Base-by-base conservation (phyloP, 495 filamentous ascomycete genomes). In the Astrothelium macrocarpum region DNA sequence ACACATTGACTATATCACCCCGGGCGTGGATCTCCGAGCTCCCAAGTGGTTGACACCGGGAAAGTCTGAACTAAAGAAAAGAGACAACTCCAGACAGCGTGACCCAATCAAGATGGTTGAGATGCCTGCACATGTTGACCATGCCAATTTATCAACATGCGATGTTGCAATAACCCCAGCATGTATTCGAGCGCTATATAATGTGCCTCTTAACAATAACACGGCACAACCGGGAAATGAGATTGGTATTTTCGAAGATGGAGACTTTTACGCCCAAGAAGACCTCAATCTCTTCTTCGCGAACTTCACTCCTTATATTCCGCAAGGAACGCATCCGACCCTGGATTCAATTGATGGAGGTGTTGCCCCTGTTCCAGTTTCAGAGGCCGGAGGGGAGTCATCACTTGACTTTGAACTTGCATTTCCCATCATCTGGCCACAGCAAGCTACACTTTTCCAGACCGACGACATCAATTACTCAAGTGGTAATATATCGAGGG, bases 351-450 rank as follows among this genome's bases (percentile, higher is more conserved):
- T 70, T 31, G 68, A 70, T 61, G 68, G 68, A 25, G 68, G 63
- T 7, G 20, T 31, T 10, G 68, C 63, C 25, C 66, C 68, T 23
- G 60, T 59, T 23, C 65, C 65, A 16, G 20, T 64, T 3, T 56
- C 49, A 25, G 26, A 65, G 4, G 67, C 69, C 20, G 69, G 69
- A 14, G 64, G 63, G 0, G 68, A 70, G 43, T 34, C 32, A 16
- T 32, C 63, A 42, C 49, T 70, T 32, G 68, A 70, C 34, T 66
- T 70, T 39, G 18, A 64, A 58, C 59, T 70, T 11, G 60, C 66
- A 26, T 69, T 62, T 60, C 68, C 68, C 16, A 66, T 70, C 43
- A 63, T 70, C 39, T 70, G 68, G 34, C 68, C 68, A n/a, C 66
- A 68, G 58, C 49, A 36, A 4, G 62, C 63, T 28, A 62, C 61